Conservation (phyloP, 1,284 basidiomycete genomes). For the Dichomitus squalens region DNA sequence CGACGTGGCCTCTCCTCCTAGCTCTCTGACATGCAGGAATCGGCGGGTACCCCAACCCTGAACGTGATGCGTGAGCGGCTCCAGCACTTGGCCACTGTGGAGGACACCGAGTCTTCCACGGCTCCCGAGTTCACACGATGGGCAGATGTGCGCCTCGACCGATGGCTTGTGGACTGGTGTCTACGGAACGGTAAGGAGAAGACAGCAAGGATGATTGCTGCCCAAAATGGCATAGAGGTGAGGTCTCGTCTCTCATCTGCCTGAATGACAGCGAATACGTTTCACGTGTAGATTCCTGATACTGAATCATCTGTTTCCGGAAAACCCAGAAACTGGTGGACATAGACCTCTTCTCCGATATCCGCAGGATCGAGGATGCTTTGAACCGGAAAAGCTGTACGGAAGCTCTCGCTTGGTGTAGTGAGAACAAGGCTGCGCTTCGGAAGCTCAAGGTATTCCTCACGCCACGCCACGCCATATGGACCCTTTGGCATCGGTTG, state of each 20-base stretch:
- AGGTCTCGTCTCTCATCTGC: conserved; percentile 22
- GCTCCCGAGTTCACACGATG: conserved; percentile 70
- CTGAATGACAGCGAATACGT: neutral
- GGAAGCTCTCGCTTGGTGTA: conserved; percentile 94
- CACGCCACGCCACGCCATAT: neutral
- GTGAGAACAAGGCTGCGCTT: conserved; percentile 91
- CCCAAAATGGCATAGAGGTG: conserved; percentile 74
- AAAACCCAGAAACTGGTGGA: conserved; percentile 76
- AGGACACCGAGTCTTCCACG: conserved; percentile 52
- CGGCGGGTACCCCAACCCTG: conserved; percentile 65
- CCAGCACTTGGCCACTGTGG: conserved; percentile 65
- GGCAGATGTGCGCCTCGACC: conserved; percentile 79
- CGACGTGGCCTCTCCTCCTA: conserved; percentile 31
- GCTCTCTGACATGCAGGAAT: conserved; percentile 73
- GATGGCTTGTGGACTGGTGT: conserved; percentile 94
- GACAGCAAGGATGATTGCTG: conserved; percentile 70
- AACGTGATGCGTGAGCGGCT: conserved; percentile 74
- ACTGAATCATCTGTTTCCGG: neutral
- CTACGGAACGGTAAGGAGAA: conserved; percentile 74
- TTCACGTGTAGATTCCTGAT: neutral
- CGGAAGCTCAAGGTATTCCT: conserved; percentile 85
- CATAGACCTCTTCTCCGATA: conserved; percentile 90
- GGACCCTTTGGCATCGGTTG: neutral
- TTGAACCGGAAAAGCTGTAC: conserved; percentile 77
- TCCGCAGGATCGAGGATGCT: conserved; percentile 82